Evolutionary conservation across 2,329 filamentous ascomycete species (phyloP).

Genomic region (Dichotomopilus funicola): DNA sequence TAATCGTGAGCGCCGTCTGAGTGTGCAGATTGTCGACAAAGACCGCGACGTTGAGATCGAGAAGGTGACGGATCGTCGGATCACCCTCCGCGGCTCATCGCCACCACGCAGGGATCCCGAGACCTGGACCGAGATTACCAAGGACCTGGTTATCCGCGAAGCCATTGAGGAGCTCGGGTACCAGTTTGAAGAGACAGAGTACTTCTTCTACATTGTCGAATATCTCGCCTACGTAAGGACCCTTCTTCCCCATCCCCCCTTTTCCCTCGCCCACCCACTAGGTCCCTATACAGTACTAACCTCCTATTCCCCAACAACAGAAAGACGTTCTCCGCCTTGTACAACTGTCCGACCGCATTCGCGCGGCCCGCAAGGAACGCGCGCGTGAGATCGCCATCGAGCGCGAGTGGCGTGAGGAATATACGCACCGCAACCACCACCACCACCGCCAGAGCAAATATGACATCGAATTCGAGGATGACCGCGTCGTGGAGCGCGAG

Average conservation of each 20-base stretch:
- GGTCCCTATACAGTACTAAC: slow-evolving; percentile 28
- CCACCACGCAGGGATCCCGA: slow-evolving; percentile 47
- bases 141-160: slow-evolving; percentile 79
- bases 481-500: slow-evolving; percentile 61
- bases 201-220: slow-evolving; percentile 87
- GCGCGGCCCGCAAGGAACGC: slow-evolving; percentile 51
- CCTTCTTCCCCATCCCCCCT: not conserved
- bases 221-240: slow-evolving; percentile 78
- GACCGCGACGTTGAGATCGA: slow-evolving; percentile 39
- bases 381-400: slow-evolving; percentile 53
- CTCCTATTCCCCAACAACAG: slow-evolving; percentile 38
- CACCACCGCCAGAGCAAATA: slow-evolving; percentile 28
- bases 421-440: slow-evolving; percentile 31
- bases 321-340: slow-evolving; percentile 83
- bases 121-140: slow-evolving; percentile 97
- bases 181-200: slow-evolving; percentile 82
- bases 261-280: not conserved
- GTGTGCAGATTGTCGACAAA: slow-evolving; percentile 25
- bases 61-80: slow-evolving; percentile 47
- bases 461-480: slow-evolving; percentile 47
- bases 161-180: slow-evolving; percentile 82
- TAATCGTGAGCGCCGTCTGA: slow-evolving; percentile 23
- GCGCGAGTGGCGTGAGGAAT: slow-evolving; percentile 47
- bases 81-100: slow-evolving; percentile 33
- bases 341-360: slow-evolving; percentile 75